These are phyloP conservation scores for Arctium minus DNA, from an alignment of 129 eudicot genomes.

Conservation along the genomic window DNA sequence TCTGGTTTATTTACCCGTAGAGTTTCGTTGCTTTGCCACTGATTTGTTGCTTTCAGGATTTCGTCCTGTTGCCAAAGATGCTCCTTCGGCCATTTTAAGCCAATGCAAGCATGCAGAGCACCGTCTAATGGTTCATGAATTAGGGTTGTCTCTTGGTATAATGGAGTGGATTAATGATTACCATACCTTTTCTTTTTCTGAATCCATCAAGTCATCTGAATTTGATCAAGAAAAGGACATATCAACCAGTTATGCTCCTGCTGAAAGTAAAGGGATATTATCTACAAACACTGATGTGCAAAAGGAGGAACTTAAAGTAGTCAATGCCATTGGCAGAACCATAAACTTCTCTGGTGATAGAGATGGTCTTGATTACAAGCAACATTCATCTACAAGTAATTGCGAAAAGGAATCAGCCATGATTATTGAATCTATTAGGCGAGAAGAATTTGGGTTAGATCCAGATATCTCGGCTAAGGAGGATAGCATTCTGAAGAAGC, in stretches of 20 bases:
- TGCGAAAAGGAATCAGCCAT: conserved; percentile 34
- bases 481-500: conserved; percentile 68
- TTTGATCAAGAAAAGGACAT: conserved; percentile 19
- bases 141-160: conserved; percentile 79
- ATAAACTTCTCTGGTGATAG: conserved; percentile 3
- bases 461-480: conserved; percentile 49
- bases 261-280: conserved; percentile 18
- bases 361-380: conserved; percentile 3
- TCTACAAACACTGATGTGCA: conserved; percentile 23
- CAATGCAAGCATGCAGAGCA: conserved; percentile 59
- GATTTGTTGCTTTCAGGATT: conserved; percentile 72
- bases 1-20: conserved; percentile 65
- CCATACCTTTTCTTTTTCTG: conserved; percentile 34
- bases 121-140: conserved; percentile 74
- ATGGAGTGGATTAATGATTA: conserved; percentile 84
- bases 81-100: conserved; percentile 53
- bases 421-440: conserved; percentile 74
- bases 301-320: conserved; percentile 19
- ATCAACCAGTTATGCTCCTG: conserved; percentile 15
- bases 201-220: conserved; percentile 20
- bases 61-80: conserved; percentile 54
- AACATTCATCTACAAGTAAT: conserved; percentile 13
- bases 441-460: conserved; percentile 92
- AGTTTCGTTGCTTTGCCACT: conserved; percentile 67
- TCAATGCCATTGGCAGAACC: background rate